Base-by-base conservation (phyloP, 1,284 basidiomycete genomes). In the Pyrrhoderma lamaoense region DNA sequence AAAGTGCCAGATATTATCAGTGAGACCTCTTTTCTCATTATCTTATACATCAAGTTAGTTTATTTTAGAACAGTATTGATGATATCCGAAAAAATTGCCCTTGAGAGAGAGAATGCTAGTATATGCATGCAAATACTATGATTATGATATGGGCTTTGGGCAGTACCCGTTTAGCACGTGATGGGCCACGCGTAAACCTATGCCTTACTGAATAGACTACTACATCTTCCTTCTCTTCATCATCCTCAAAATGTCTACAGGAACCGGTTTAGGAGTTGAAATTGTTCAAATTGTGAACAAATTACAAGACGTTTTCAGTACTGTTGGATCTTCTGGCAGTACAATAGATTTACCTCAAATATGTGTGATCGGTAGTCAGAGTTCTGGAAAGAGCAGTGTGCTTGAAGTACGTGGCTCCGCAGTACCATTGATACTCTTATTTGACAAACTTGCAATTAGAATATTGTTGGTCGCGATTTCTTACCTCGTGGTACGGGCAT, bases 391-490 rank as follows among this genome's bases (percentile, higher is more conserved):
- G 74, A 90, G 87, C 75, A 87, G 84, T 70, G 87, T 89, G 47
- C 75, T 89, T 47, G 87, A 89, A 80, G 86, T 88, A 60, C 53
- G 74, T 61, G 36, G 5, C 23, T 14, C 2, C 21, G 25, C 34
- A n/a, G 23, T 38, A 14, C 7, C 35, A 8, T 40, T 13, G 31
- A 51, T 39, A 2, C 40, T 21, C 18, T 39, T 16, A 16, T 22
- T 39, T 16, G 19, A 48, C 46, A 13, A 52, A 44, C 42, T 22
- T 31, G 22, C 23, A 14, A 44, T 31, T 60, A 96, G 90, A 97
- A 97, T 73, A 93, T 97, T 60, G 95, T 98, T 49, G 95, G 94
- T 55, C 80, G 94, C 60, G 93, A 96, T 70, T 98, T 98, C 75
- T 67, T 98, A 62, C 94, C 94, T 68, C 88, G 94, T 76, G 95